These are phyloP conservation scores for Xylariaceae sp. DNA, from an alignment of 2,329 filamentous ascomycete species.

Conservation along the genomic window DNA sequence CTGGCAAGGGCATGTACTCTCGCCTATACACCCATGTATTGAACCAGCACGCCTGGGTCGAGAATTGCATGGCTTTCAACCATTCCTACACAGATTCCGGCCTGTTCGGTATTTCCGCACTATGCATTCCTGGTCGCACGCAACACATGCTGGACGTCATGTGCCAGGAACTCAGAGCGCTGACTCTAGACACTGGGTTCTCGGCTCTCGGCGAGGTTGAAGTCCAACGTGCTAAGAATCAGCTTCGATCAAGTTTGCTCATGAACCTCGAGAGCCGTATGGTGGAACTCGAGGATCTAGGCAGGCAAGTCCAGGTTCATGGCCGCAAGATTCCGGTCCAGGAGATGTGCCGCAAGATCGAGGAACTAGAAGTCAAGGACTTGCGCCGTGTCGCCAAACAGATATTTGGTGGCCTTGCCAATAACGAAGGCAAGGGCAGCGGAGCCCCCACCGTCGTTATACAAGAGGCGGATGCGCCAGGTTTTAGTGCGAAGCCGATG, in stretches of 20 bases:
- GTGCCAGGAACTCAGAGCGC: constrained; percentile 79
- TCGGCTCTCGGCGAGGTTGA: constrained; percentile 70
- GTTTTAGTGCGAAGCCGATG: constrained; percentile 64
- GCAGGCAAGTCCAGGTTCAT: constrained; percentile 94
- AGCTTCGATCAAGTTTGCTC: constrained; percentile 81
- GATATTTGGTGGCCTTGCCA: constrained; percentile 73
- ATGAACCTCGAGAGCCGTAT: constrained; percentile 98
- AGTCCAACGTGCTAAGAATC: constrained; percentile 93
- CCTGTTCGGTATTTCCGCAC: constrained; percentile 88
- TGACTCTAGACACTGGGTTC: constrained; percentile 75
- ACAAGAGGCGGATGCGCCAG: constrained; percentile 81
- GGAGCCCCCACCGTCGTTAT: constrained; percentile 92
- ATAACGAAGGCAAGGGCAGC: constrained; percentile 73
- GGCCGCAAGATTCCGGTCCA: constrained; percentile 85
- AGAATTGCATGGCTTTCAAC: constrained; percentile 94
- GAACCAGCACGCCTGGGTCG: constrained; percentile 97
- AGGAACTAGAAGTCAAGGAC: constrained; percentile 75
- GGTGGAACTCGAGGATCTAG: constrained; percentile 96
- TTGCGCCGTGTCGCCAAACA: constrained; percentile 75
- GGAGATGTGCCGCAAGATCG: constrained; percentile 90
- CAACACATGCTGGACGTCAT: constrained; percentile 89
- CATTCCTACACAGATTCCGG: constrained; percentile 96
- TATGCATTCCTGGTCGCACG: constrained; percentile 76
- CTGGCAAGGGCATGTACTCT: constrained; percentile 98
- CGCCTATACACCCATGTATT: constrained; percentile 96